A percentile compares a stretch with the other conserved stretches of the same genome.
These are phyloP conservation scores for Starmerella bombicola DNA, from an alignment of 805 yeast genomes.

Conservation along the genomic window DNA sequence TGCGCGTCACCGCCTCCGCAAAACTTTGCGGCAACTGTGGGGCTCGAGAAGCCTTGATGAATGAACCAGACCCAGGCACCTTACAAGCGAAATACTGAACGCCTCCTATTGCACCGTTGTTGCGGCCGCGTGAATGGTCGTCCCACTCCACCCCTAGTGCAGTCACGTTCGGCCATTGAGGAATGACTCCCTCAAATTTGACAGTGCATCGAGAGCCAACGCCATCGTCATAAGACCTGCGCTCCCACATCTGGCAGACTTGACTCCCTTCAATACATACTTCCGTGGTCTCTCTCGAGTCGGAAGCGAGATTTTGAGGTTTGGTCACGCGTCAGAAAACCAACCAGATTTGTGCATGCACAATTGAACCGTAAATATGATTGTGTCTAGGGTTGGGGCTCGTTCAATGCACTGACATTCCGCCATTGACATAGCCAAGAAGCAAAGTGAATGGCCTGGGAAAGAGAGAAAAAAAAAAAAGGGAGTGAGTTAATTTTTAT, in stretches of 20 bases:
- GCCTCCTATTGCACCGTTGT: conserved; percentile 50
- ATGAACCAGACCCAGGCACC: conserved; percentile 46
- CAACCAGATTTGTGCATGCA: too few relatives aligned
- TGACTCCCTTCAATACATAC: too few relatives aligned
- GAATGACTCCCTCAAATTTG: conserved; percentile 45
- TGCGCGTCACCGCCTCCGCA: conserved; percentile 38
- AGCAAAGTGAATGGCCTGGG: too few relatives aligned
- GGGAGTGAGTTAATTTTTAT: too few relatives aligned
- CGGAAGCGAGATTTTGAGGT: too few relatives aligned
- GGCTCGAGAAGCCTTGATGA: conserved; percentile 38
- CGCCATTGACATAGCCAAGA: too few relatives aligned
- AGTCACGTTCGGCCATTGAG: conserved; percentile 44
- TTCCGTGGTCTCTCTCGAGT: too few relatives aligned
- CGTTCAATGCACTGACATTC: too few relatives aligned
- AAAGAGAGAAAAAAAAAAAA: too few relatives aligned
- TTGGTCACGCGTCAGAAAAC: too few relatives aligned
- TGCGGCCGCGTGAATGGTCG: conserved; percentile 50
- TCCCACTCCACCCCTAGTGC: conserved; percentile 90
- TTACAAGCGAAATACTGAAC: conserved; percentile 39
- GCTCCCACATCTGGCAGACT: conserved; percentile 17
- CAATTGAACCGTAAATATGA: too few relatives aligned
- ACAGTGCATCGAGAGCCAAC: conserved; percentile 41
- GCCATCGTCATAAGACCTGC: conserved; percentile 12
- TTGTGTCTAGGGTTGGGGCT: too few relatives aligned
- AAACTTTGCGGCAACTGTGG: conserved; percentile 31